phyloP scores from a whole-genome alignment of 1,284 basidiomycete species.

The Quambalaria eucalypti region DNA sequence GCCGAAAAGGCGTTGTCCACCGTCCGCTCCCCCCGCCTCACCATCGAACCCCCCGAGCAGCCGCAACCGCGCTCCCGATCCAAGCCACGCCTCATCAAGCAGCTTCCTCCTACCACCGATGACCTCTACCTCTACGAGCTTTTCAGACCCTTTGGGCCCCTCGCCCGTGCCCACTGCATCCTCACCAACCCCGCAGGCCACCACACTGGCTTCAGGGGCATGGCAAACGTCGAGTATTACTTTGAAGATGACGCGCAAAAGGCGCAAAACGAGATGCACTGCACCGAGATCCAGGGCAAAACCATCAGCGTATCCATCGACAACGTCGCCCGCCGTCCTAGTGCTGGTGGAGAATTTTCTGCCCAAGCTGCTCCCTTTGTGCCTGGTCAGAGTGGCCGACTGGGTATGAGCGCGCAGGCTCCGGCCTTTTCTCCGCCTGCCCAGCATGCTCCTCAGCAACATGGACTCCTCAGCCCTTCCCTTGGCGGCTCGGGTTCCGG shows the following conservation, averaged over 20 bases:
- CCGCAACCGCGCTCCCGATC: slow-evolving; percentile 17
- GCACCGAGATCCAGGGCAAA: slow-evolving; percentile 28
- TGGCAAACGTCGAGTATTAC: slow-evolving; percentile 30
- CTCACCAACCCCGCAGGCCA: slow-evolving; percentile 28
- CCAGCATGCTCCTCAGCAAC: slow-evolving; percentile 8
- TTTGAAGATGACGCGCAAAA: slow-evolving; percentile 24
- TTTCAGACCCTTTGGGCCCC: slow-evolving; percentile 32
- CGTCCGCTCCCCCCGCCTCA: slow-evolving; percentile 16
- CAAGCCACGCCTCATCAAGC: slow-evolving; percentile 34
- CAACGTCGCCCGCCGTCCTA: slow-evolving; percentile 6
- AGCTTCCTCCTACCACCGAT: slow-evolving; percentile 25
- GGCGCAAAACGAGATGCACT: slow-evolving; percentile 34
- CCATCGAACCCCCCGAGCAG: slow-evolving; percentile 11
- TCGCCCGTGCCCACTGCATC: slow-evolving; percentile 24
- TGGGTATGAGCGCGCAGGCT: slow-evolving; percentile 22
- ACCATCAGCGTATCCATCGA: slow-evolving; percentile 35
- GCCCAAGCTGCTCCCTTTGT: slow-evolving; percentile 26
- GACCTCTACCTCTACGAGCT: slow-evolving; percentile 30
- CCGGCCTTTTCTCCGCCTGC: slow-evolving; percentile 20
- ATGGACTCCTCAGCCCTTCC: too few species aligned
- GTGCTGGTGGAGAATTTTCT: slow-evolving; percentile 18
- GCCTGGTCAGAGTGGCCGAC: slow-evolving; percentile 8
- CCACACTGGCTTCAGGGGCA: slow-evolving; percentile 37
- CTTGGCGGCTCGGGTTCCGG: slow-evolving; percentile 21
- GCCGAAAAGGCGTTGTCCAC: slow-evolving; percentile 37